Conservation (phyloP, 2,329 filamentous ascomycete genomes). For the Didymella sp. region DNA sequence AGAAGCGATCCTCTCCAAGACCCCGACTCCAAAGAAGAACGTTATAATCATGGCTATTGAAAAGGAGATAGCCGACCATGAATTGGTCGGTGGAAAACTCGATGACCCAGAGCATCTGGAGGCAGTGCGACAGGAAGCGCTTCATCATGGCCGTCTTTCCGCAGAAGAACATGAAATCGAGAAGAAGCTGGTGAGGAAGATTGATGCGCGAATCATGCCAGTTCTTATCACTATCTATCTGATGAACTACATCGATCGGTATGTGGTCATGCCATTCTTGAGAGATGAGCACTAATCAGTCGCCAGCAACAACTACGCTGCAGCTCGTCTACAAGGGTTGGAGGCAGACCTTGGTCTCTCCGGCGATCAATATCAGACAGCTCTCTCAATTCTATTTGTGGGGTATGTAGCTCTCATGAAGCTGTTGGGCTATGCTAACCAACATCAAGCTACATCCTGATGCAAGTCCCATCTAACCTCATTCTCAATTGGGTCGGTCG, state of each 20-base stretch:
- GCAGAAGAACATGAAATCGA: constrained; percentile 37
- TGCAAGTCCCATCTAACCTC: constrained; percentile 69
- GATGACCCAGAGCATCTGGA: constrained; percentile 24
- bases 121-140: constrained; percentile 16
- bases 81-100: constrained; percentile 1
- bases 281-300: neutral
- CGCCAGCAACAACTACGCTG: constrained; percentile 38
- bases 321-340: constrained; percentile 36
- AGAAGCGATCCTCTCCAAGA: neutral
- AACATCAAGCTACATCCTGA: constrained; percentile 60
- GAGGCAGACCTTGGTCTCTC: constrained; percentile 29
- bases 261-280: neutral
- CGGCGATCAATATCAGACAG: constrained; percentile 29
- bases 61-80: constrained; percentile 13
- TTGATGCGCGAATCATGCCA: constrained; percentile 40
- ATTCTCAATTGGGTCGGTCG: constrained; percentile 61
- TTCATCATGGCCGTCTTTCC: constrained; percentile 27
- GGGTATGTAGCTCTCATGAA: constrained; percentile 53
- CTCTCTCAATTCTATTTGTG: constrained; percentile 61
- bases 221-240: constrained; percentile 40
- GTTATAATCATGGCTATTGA: constrained; percentile 10
- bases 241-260: constrained; percentile 40
- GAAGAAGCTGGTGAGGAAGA: constrained; percentile 40
- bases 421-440: constrained; percentile 1
- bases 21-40: neutral